phyloP scores from a whole-genome alignment of 495 filamentous ascomycete species.

The Xylaria scruposa region DNA sequence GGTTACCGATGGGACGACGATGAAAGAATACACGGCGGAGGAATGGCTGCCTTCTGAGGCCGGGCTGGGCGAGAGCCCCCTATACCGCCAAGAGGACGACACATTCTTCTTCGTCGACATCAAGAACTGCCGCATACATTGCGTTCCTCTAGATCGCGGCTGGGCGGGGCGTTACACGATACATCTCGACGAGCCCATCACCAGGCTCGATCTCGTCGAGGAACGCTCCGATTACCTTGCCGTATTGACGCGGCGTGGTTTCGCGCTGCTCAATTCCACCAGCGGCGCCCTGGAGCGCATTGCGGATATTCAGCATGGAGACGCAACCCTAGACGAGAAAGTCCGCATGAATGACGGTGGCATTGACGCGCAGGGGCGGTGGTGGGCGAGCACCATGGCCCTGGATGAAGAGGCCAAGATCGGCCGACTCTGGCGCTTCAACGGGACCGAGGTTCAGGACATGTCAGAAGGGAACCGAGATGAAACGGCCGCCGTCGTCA shows the following conservation, averaged over 20 bases:
- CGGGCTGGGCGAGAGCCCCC: constrained; percentile 29
- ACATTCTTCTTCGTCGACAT: constrained; percentile 33
- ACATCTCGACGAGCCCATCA: constrained; percentile 24
- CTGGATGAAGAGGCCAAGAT: constrained; percentile 19
- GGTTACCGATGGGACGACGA: background rate
- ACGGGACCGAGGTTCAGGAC: constrained; percentile 29
- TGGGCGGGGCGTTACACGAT: constrained; percentile 20
- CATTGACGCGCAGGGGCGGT: constrained; percentile 35
- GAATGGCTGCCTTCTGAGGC: constrained; percentile 29
- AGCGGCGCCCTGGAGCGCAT: constrained; percentile 36
- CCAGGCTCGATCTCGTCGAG: constrained; percentile 20
- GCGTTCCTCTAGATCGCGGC: constrained; percentile 20
- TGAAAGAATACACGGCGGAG: constrained; percentile 26
- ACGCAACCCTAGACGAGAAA: constrained; percentile 30
- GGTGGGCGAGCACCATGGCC: constrained; percentile 38
- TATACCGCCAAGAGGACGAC: constrained; percentile 29
- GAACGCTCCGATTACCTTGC: constrained; percentile 12
- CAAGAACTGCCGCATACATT: constrained; percentile 28
- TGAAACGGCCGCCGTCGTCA: constrained; percentile 34
- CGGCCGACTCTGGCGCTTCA: constrained; percentile 27
- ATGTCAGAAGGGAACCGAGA: constrained; percentile 29
- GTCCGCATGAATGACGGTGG: constrained; percentile 40
- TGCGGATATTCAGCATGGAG: constrained; percentile 32
- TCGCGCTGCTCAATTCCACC: constrained; percentile 34
- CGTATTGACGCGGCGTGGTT: constrained; percentile 28